A percentile compares a stretch with the other conserved stretches of the same genome.
These are phyloP conservation scores for Climacium dendroides DNA, from an alignment of 225 moss, liverwort and hornwort species.

Conservation along the genomic window DNA sequence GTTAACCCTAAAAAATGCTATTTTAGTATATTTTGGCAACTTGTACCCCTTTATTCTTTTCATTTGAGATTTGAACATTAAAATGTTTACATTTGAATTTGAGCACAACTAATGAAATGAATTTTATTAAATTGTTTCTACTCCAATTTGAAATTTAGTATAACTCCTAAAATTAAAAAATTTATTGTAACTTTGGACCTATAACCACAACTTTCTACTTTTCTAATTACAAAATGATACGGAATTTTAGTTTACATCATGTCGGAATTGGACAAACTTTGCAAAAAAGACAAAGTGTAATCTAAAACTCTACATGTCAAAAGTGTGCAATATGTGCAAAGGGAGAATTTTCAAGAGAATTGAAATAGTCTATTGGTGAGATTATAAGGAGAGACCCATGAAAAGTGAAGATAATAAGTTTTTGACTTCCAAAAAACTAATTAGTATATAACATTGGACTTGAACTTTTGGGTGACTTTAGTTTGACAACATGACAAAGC, in stretches of 20 bases:
- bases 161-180: background rate
- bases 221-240: background rate
- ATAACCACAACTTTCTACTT: accelerated
- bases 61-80: background rate
- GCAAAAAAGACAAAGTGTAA: background rate
- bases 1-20: background rate
- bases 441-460: background rate
- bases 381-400: background rate
- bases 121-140: background rate
- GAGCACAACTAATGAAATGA: no score
- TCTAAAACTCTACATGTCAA: accelerated
- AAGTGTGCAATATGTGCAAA: background rate
- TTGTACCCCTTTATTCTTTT: background rate
- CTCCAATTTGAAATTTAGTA: background rate
- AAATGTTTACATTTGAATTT: background rate
- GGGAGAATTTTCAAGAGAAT: background rate
- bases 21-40: background rate
- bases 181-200: background rate
- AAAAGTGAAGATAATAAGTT: background rate
- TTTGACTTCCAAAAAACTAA: accelerated
- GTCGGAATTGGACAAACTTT: accelerated
- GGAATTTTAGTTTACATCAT: background rate
- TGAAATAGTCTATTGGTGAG: accelerated
- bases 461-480: background rate
- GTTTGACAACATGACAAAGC: background rate